Base-by-base conservation (phyloP, 2,329 filamentous ascomycete species). In the Eurotiales sp. region DNA sequence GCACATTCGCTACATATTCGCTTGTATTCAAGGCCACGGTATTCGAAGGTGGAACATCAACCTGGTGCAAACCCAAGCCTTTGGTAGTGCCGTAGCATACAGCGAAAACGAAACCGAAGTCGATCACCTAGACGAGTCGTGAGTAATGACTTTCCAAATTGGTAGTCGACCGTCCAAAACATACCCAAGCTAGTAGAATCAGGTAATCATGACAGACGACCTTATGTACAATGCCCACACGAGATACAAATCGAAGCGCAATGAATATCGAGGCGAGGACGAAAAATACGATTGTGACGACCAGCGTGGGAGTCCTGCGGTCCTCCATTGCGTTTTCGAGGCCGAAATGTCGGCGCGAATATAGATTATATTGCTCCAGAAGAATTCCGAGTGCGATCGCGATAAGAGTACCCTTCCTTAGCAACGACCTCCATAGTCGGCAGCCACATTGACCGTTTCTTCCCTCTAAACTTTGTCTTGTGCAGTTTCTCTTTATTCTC, bases 151-250 rank as follows among this genome's bases (percentile, higher is more conserved):
- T 12, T n/a, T 11, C 25, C 25, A 46, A 40, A 56, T 54, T 52
- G 12, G 17, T 37, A 39, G n/a, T 27, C 30, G 42, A 39, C n/a
- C 23, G 25, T 21, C 15, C 8, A 17, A n/a, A n/a, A 59, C 65
- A 54, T 63, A 83, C 69, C 91, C 90, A 96, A 50, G 90, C 89
- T 36, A 88, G 58, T 10, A 90, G 69, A 68, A 96, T 93, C 60
- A 88, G 81, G 69, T 85, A 87, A 75, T 96, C 91, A 70, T 95
- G 90, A 74, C 81, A 81, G 50, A 79, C 83, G 46, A 90, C 71
- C 50, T 80, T 84, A 59, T 81, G 82, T 51, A 96, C 85, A 45
- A 96, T 85, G 42, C 79, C 82, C 45, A 81, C 77, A 23, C 90
- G 81, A 54, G 87, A 90, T 37, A 88, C 72, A 58, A 95, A 76